These are phyloP conservation scores for Nemania diffusa DNA, from an alignment of 2,329 filamentous ascomycete species.

Conservation along the genomic window DNA sequence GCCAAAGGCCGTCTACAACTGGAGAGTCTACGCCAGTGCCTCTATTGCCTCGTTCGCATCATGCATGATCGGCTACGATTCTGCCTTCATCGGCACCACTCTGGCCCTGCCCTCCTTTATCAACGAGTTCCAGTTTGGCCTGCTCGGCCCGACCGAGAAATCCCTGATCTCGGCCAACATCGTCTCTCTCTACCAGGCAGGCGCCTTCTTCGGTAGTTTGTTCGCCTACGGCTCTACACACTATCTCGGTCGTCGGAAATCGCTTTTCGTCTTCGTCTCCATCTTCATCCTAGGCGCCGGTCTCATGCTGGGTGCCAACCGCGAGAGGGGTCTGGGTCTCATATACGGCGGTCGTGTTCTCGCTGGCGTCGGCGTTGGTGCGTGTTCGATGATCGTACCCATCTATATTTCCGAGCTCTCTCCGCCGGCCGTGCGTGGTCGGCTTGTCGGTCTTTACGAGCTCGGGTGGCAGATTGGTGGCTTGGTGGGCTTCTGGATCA, in stretches of 20 bases:
- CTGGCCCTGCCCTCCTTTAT: conserved; percentile 76
- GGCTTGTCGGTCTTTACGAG: conserved; percentile 74
- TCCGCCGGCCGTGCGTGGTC: conserved; percentile 71
- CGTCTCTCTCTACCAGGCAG: conserved; percentile 83
- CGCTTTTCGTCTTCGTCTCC: conserved; percentile 67
- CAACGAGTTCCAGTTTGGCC: conserved; percentile 72
- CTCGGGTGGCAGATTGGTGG: conserved; percentile 73
- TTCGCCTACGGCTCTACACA: conserved; percentile 73
- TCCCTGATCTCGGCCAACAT: conserved; percentile 77
- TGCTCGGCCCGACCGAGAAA: conserved; percentile 59
- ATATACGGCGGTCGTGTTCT: conserved; percentile 72
- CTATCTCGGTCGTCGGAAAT: conserved; percentile 73
- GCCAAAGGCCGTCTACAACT: conserved; percentile 68
- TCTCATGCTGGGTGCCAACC: conserved; percentile 75
- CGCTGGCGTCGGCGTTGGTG: conserved; percentile 71
- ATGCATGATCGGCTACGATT: conserved; percentile 71
- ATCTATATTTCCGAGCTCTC: conserved; percentile 70
- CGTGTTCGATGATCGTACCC: conserved; percentile 70
- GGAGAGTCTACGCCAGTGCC: conserved; percentile 67
- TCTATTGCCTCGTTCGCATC: conserved; percentile 66
- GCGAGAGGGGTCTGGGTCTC: conserved; percentile 69
- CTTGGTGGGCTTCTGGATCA: conserved; percentile 73
- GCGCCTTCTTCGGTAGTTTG: conserved; percentile 83
- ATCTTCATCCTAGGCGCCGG: conserved; percentile 78
- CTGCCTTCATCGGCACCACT: conserved; percentile 82